Evolutionary conservation across 352 stramenopile genomes (phyloP).

Genomic region (Phytophthora megakarya): DNA sequence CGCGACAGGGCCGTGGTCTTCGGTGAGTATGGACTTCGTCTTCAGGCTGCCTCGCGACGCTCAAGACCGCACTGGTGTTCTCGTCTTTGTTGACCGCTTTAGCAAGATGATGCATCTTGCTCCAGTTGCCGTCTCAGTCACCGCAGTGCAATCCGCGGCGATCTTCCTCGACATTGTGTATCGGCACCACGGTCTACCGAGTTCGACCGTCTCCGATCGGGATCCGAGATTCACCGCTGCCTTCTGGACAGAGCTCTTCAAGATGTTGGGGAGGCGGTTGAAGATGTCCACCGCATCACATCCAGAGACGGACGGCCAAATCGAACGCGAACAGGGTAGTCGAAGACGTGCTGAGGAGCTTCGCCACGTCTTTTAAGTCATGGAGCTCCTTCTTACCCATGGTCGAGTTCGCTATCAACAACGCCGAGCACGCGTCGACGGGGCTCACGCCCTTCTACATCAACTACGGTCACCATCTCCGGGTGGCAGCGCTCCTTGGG

Average conservation of each 20-base stretch:
- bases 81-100: slow-evolving; percentile 39
- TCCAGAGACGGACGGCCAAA: slow-evolving; percentile 3
- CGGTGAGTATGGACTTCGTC: slow-evolving; percentile 35
- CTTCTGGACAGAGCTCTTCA: slow-evolving; percentile 23
- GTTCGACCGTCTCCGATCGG: slow-evolving; percentile 5
- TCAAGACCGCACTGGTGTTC: slow-evolving; percentile 7
- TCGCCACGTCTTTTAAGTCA: neutral
- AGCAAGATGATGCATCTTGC: slow-evolving; percentile 42
- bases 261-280: slow-evolving; percentile 1
- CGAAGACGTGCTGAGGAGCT: neutral
- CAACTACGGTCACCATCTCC: too few relatives aligned
- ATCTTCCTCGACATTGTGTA: slow-evolving; percentile 33
- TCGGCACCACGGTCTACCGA: slow-evolving; percentile 20
- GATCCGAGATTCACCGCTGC: too few relatives aligned
- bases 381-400: slow-evolving; percentile 7
- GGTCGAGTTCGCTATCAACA: neutral
- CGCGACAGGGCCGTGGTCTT: neutral
- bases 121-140: slow-evolving; percentile 5
- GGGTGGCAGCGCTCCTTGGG: too few relatives aligned
- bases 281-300: slow-evolving; percentile 1
- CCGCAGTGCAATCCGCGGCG: slow-evolving; percentile 13
- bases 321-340: neutral
- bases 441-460: neutral
- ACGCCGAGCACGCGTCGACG: neutral
- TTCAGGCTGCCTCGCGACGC: slow-evolving; percentile 16